Conservation (phyloP, 2,329 filamentous ascomycete genomes). For the Shiraia bambusicola region DNA sequence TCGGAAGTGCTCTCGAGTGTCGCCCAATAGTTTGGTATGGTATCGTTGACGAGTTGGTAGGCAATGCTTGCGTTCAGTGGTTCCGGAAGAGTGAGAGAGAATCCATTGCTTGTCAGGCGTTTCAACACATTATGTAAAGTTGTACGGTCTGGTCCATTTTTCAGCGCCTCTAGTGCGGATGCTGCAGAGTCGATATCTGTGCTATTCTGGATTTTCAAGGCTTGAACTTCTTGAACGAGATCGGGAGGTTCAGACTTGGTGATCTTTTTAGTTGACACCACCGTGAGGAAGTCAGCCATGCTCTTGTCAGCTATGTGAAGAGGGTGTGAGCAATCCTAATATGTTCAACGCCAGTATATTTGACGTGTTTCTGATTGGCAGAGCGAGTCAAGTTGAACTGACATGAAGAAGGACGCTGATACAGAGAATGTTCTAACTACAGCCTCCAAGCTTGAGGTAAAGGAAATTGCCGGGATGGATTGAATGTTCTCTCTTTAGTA, state of each 20-base stretch:
- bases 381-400: no score
- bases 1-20: slow-evolving; percentile 7
- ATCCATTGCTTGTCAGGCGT: slow-evolving; percentile 52
- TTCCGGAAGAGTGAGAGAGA: slow-evolving; percentile 63
- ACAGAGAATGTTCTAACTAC: no score
- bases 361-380: no score
- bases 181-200: slow-evolving; percentile 35
- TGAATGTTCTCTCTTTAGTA: no score
- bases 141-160: slow-evolving; percentile 63
- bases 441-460: no score
- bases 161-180: slow-evolving; percentile 62
- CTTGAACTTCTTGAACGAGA: slow-evolving; percentile 17
- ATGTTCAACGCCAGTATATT: no score
- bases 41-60: slow-evolving; percentile 71
- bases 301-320: background rate
- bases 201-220: slow-evolving; percentile 12
- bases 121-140: slow-evolving; percentile 55
- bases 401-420: slow-evolving; percentile 3
- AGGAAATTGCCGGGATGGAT: no score
- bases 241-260: slow-evolving; percentile 17
- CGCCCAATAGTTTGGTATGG: slow-evolving; percentile 80
- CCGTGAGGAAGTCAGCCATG: slow-evolving; percentile 55
- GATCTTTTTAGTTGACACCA: slow-evolving; percentile 46
- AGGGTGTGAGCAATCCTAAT: background rate
- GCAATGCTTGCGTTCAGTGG: slow-evolving; percentile 74